Conservation (phyloP, 257 asterid species). For the Plantago elongata region DNA sequence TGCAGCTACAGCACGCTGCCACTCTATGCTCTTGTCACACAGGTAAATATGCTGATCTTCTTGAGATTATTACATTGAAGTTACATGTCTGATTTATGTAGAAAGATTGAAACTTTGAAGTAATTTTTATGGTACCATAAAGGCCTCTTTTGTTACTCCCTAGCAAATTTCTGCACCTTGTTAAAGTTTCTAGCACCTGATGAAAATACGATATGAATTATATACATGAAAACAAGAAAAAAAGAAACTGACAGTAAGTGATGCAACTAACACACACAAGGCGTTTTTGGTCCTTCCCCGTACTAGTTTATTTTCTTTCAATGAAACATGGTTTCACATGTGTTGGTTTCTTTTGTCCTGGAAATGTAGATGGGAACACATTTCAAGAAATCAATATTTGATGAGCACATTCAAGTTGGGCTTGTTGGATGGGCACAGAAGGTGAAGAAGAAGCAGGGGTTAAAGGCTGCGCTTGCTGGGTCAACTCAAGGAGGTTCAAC, state of each 20-base stretch:
- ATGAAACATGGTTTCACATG: neutral
- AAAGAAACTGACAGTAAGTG: no score
- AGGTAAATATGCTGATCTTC: constrained; percentile 35
- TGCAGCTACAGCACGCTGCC: constrained; percentile 97
- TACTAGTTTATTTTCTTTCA: neutral
- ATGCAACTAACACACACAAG: no score
- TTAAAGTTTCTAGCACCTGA: neutral
- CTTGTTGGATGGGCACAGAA: constrained; percentile 85
- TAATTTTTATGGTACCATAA: no score
- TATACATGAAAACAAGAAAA: no score
- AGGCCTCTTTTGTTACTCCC: no score
- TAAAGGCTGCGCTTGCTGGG: constrained; percentile 40
- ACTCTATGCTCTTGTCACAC: constrained; percentile 87
- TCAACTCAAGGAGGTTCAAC: constrained; percentile 44
- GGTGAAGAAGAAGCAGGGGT: constrained; percentile 52
- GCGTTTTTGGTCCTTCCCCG: no score
- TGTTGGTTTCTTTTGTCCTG: neutral
- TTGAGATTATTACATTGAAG: no score
- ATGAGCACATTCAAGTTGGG: constrained; percentile 80
- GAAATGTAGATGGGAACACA: constrained; percentile 80
- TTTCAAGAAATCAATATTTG: constrained; percentile 90
- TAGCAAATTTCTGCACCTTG: no score
- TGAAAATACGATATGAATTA: no score
- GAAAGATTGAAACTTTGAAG: no score
- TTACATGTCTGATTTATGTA: no score